phyloP scores from a whole-genome alignment of 1,284 basidiomycete species.

The Gymnopus androsaceus region DNA sequence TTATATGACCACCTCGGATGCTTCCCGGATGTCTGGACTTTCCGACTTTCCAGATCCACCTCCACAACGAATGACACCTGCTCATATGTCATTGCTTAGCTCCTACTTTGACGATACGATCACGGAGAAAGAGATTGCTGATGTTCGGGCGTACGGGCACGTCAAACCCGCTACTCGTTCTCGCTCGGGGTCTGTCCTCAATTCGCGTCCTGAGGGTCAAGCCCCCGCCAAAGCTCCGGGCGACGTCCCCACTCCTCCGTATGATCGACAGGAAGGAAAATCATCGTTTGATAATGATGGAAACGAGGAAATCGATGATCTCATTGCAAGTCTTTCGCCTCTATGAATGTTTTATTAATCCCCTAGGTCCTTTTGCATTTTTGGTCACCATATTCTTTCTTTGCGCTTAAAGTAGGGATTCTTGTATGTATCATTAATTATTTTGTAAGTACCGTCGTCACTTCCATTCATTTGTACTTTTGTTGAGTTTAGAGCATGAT shows the following conservation, averaged over 20 bases:
- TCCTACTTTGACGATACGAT: constrained; percentile 43
- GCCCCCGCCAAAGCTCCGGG: neutral
- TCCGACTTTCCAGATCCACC: constrained; percentile 74
- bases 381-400: neutral
- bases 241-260: constrained; percentile 8
- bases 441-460: neutral
- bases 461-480: neutral
- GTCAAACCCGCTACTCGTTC: constrained; percentile 13
- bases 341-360: neutral
- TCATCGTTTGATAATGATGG: constrained; percentile 29
- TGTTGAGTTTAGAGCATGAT: neutral
- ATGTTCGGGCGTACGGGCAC: constrained; percentile 11
- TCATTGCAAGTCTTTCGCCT: constrained; percentile 16
- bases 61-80: constrained; percentile 42
- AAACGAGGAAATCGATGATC: constrained; percentile 32
- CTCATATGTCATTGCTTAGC: constrained; percentile 44
- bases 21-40: constrained; percentile 68
- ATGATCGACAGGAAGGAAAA: constrained; percentile 12
- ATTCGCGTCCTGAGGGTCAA: constrained; percentile 1
- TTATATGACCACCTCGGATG: constrained; percentile 59
- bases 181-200: constrained; percentile 14
- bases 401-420: neutral
- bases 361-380: neutral
- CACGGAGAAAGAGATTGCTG: constrained; percentile 11
- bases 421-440: neutral